phyloP scores from a whole-genome alignment of 306 rosid species.

The Sicyos edulis region DNA sequence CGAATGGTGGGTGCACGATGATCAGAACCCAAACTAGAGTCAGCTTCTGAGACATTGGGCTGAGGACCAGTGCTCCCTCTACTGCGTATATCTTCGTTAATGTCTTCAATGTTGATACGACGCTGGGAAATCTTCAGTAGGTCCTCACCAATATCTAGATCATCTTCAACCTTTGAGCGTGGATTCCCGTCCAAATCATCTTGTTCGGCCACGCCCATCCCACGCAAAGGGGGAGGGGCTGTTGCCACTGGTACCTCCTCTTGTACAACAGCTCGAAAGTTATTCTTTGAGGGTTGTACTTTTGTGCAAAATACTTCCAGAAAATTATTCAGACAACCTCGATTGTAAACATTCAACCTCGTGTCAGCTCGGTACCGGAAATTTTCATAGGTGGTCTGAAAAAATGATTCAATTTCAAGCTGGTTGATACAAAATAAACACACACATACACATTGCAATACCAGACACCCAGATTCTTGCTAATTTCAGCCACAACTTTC shows the following conservation, averaged over 20 bases:
- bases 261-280: slow-evolving; percentile 63
- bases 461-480: not conserved
- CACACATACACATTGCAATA: not conserved
- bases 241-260: slow-evolving; percentile 57
- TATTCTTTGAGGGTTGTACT: slow-evolving; percentile 68
- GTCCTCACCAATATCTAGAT: slow-evolving; percentile 85
- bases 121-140: slow-evolving; percentile 88
- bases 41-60: slow-evolving; percentile 47
- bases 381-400: slow-evolving; percentile 89
- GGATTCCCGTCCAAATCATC: slow-evolving; percentile 57
- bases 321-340: slow-evolving; percentile 71
- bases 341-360: slow-evolving; percentile 62
- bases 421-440: not conserved
- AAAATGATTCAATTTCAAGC: not conserved
- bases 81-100: slow-evolving; percentile 58
- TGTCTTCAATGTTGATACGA: slow-evolving; percentile 50
- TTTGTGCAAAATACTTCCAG: slow-evolving; percentile 80
- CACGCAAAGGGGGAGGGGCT: slow-evolving; percentile 27
- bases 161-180: slow-evolving; percentile 84
- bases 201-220: slow-evolving; percentile 31
- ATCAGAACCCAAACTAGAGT: slow-evolving; percentile 64
- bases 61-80: slow-evolving; percentile 67
- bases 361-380: slow-evolving; percentile 79
- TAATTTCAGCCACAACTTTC: not conserved
- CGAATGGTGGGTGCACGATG: slow-evolving; percentile 74